phyloP scores from a whole-genome alignment of 2,329 filamentous ascomycete genomes.

The Cercospora brassicicola region DNA sequence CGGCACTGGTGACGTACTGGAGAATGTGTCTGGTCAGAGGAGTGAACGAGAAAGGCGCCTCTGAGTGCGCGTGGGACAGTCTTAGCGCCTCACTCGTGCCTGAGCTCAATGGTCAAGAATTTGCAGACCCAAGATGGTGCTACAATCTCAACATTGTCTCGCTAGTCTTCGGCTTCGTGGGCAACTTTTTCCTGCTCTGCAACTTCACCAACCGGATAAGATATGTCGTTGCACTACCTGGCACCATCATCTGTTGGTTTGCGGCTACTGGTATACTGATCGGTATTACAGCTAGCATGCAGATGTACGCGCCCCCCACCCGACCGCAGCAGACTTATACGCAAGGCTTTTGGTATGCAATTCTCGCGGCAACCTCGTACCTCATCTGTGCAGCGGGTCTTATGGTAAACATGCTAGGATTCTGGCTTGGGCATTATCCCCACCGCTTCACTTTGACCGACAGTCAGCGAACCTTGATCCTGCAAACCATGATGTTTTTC shows the following conservation, averaged over 20 bases:
- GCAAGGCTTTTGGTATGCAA: conserved; percentile 83
- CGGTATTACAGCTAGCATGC: conserved; percentile 65
- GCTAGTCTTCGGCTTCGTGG: conserved; percentile 70
- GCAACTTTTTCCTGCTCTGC: conserved; percentile 78
- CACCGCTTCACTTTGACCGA: conserved; percentile 76
- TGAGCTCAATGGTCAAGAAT: conserved; percentile 58
- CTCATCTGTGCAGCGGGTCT: conserved; percentile 75
- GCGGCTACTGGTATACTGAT: conserved; percentile 64
- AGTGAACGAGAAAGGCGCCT: conserved; percentile 48
- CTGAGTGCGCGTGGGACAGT: conserved; percentile 31
- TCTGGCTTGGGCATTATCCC: conserved; percentile 70
- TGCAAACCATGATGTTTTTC: conserved; percentile 85
- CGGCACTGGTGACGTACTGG: conserved; percentile 80
- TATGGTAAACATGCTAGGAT: conserved; percentile 76
- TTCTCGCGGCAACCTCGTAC: conserved; percentile 78
- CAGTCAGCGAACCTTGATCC: conserved; percentile 81
- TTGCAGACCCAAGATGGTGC: conserved; percentile 71
- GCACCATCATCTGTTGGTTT: conserved; percentile 80
- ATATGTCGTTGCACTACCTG: conserved; percentile 77
- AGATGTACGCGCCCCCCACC: conserved; percentile 58
- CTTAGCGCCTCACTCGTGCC: conserved; percentile 37
- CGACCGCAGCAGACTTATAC: conserved; percentile 60
- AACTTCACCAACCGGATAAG: conserved; percentile 81
- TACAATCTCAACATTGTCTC: conserved; percentile 75
- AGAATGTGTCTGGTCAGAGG: conserved; percentile 55